Base-by-base conservation (phyloP, 208 protist genomes). In the Trypanosomatidae sp. region DNA sequence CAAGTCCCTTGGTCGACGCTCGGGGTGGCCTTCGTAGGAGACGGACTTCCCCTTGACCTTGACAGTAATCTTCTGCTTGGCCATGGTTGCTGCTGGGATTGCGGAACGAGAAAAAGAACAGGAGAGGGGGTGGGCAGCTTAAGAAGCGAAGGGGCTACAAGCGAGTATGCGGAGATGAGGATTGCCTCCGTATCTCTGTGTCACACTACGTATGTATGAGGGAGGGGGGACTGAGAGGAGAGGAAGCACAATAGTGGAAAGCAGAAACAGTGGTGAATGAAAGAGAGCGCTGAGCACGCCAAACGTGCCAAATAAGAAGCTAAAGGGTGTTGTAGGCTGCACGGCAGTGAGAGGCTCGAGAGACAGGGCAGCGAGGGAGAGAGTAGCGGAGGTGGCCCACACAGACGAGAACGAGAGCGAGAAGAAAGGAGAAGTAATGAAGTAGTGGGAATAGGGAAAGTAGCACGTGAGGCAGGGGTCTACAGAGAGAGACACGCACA, bases 61-160 rank as follows among this genome's bases (percentile, higher is more conserved):
- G 70, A 95, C 91, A 49, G 78, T 82, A 19, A 93, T 73, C 65
- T 89, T 89, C 67, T 91, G 83, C 81, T 92, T 95, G 19, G 71
- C 74, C 90, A 94, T 92, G 9, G 50, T 58, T 81, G 36, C 69
- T 69, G 33, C 59, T 65, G 59, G 19, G 44, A 9, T 28, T 41
- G 36, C 6, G 67, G 41, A 47, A 52, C 53, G 28, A 59, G 39
- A 59, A 62, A 69, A 19, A 62, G 58, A 66, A 46, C 41, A 70
- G 66, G 28, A 71, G 62, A 71, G 28, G 49, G 50, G 17, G 28
- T 33, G 1, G 46, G 25, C 8, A 50, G 13, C 66, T 17, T 25
- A n/a, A 41, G 52, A 60, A 15, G 19, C 9, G 17, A 5, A 33
- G 53, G 25, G 53, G 10, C 68, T 55, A 10, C 25, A 58, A 46